Base-by-base conservation (phyloP, 2,329 filamentous ascomycete genomes). In the Penicillium frequentans region DNA sequence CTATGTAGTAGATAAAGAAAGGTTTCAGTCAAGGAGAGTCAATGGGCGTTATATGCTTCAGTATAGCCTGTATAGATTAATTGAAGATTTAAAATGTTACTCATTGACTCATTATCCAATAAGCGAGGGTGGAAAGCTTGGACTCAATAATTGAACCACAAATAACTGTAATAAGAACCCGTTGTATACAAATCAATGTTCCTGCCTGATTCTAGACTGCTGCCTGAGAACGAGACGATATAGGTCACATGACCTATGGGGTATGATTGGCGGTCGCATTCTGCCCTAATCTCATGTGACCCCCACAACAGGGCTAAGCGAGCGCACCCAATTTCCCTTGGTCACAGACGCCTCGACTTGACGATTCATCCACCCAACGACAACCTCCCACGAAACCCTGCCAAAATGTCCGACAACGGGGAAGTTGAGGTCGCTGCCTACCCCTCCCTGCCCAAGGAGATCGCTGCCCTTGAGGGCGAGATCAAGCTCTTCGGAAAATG, bases 401-500 rank as follows among this genome's bases (percentile, higher is more conserved):
- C 73, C 81, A 82, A 90, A 75, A 96, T 96, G 92, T 96, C 92
- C 89, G 92, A 96, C 83, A 83, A 81, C 82, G 91, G 89, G 84
- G 93, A 96, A 85, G 89, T 96, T 82, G 91, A 96, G 85, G 89
- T 95, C 81, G 89, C 86, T 81, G 65, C 68, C 64, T 90, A 87
- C 82, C 82, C 86, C 77, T 86, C 92, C 79, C 90, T 97, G 70
- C 92, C 93, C 82, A 96, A 96, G 88, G 92, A 96, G 70, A 89
- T 96, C 77, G 84, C 87, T 75, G 84, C 87, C 74, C 91, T 96
- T 84, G 88, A 95, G 82, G 93, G 92, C 81, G 89, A 85, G 82
- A 86, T 95, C 80, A 96, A 96, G 89, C 87, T 96, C 74, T 96
- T 96, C 88, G 49, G 49, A 29, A 52, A 52, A 33, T 56, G 54